These are phyloP conservation scores for Sporothrix pallida DNA, from an alignment of 2,329 filamentous ascomycete genomes.

Conservation along the genomic window DNA sequence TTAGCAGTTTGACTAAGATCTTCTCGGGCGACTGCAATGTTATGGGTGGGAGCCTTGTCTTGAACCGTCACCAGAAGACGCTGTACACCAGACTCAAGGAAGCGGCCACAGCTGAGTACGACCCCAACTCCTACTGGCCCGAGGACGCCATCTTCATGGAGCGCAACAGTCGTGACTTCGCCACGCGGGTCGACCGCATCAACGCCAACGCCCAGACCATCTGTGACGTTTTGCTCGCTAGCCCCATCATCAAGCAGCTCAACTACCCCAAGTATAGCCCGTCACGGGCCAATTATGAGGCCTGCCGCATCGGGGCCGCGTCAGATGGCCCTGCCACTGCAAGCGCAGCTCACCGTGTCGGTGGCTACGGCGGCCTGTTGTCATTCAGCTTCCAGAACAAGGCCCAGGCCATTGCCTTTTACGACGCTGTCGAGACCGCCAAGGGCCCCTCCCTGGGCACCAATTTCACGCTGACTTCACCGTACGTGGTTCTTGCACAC, in stretches of 20 bases:
- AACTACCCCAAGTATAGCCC: constrained; percentile 85
- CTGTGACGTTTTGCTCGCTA: constrained; percentile 70
- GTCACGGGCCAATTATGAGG: constrained; percentile 70
- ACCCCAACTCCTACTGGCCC: constrained; percentile 88
- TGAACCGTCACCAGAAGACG: constrained; percentile 59
- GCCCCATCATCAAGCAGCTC: constrained; percentile 71
- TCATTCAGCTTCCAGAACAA: constrained; percentile 79
- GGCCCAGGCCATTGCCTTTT: constrained; percentile 78
- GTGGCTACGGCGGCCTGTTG: constrained; percentile 88
- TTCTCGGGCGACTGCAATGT: constrained; percentile 98
- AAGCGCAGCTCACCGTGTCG: constrained; percentile 62
- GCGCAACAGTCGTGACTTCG: constrained; percentile 92
- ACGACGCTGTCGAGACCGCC: constrained; percentile 81
- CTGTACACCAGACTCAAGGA: constrained; percentile 70
- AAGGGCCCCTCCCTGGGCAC: constrained; percentile 96
- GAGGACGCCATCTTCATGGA: constrained; percentile 96
- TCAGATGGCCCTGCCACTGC: constrained; percentile 75
- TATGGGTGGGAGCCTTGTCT: constrained; percentile 81
- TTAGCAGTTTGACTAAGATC: constrained; percentile 94
- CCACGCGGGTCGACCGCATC: constrained; percentile 78
- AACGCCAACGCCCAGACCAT: constrained; percentile 86
- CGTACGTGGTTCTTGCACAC: constrained; percentile 90
- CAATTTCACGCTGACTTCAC: constrained; percentile 92
- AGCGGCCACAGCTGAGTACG: constrained; percentile 66
- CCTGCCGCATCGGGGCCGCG: constrained; percentile 63